Base-by-base conservation (phyloP, 805 yeast species). In the Saccharomycopsis capsularis region DNA sequence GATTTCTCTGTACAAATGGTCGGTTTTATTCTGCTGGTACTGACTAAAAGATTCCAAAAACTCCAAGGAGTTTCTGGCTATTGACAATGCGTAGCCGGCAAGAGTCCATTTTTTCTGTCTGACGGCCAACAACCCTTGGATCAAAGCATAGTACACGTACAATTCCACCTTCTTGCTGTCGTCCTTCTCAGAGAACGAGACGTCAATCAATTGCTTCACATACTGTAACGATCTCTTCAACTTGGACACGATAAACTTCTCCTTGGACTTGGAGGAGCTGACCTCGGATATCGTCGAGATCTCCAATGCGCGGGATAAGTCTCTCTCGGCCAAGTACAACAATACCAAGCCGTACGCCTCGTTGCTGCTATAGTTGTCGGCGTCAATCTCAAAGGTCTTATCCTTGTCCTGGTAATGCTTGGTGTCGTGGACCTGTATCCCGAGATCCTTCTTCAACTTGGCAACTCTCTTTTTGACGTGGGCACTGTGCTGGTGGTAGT, bases 251-350 rank as follows among this genome's bases (percentile, higher is more conserved):
- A 84, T 66, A 51, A 81, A 75, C 47, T 74, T 74, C n/a, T 74
- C 68, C 54, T 63, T 61, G 60, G 56, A 68, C 30, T 65, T 67
- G 6, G 76, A 71, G 11, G 73, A 69, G 51, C 75, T 74, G 37
- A 78, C 71, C 53, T 78, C 86, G 52, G 78, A 63, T 42, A 73
- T 63, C 9, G 74, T 65, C 52, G 76, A 76, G 46, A 80, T 70
- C 63, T 83, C 89, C 62, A 79, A 72, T 1, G 90, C 83, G 56
- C 74, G 77, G 27, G 87, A 70, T 60, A 81, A 68, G 56, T 87
- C 85, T 60, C 96, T 75, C 64, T 93, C 98, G 1, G 84, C 80
- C n/a, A 75, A 73, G 50, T 79, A 68, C 22, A 89, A 67, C n/a
- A 79, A 63, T 23, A 88, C 65, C 36, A 73, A 69, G 30, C 82